Evolutionary conservation across 148 eudicot genomes (phyloP).

Genomic region (Vaccinium darrowii): DNA sequence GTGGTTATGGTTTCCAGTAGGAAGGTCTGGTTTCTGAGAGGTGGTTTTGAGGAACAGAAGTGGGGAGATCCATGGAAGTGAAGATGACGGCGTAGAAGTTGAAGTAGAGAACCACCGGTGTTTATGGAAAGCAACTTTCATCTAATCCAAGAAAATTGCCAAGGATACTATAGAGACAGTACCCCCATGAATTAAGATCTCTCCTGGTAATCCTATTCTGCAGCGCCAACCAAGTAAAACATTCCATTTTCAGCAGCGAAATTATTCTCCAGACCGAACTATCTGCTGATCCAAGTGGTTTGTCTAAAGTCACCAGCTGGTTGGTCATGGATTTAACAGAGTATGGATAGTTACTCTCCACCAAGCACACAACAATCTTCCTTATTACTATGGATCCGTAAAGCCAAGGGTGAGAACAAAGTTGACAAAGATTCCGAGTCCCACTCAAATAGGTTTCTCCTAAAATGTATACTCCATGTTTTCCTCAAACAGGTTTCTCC

Average conservation of each 20-base stretch:
- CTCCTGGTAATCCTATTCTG: not conserved
- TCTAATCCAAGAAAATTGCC: constrained; percentile 16
- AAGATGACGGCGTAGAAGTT: constrained; percentile 26
- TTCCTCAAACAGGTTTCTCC: not conserved
- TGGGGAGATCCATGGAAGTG: constrained; percentile 56
- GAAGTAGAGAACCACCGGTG: constrained; percentile 26
- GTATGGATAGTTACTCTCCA: not conserved
- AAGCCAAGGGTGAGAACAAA: not conserved
- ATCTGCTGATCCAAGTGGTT: not conserved
- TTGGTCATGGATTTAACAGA: not conserved
- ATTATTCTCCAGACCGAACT: not conserved
- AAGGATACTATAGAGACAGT: constrained; percentile 2
- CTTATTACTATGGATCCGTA: not conserved
- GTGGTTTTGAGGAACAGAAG: constrained; percentile 34
- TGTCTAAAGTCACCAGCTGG: not conserved
- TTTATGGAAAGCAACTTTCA: constrained; percentile 14
- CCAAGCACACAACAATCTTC: not conserved
- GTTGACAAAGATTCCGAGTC: no score
- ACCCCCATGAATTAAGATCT: not conserved
- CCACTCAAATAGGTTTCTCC: not conserved
- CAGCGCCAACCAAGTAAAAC: not conserved
- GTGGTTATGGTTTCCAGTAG: constrained; percentile 23
- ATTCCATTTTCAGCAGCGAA: not conserved
- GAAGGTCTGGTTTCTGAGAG: constrained; percentile 32
- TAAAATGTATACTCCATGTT: not conserved